Percentiles rank a stretch among this genome's conserved stretches.
Evolutionary conservation across 2,329 filamentous ascomycete genomes (phyloP).

Genomic region (Endoconidiophora laricicola): DNA sequence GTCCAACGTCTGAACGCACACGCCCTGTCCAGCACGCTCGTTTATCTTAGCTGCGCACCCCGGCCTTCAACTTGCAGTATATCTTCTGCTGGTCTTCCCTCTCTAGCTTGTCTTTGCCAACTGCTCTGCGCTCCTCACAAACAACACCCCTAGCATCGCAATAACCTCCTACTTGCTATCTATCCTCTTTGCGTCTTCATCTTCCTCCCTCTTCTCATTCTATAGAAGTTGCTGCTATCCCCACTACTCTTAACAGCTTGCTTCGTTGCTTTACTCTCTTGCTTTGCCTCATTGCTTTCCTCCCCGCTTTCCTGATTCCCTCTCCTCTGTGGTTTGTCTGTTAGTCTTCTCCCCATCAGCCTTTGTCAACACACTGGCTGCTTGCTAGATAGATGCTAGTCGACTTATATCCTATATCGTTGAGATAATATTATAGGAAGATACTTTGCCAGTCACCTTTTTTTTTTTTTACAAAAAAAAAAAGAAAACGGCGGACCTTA

Average conservation of each 20-base stretch:
- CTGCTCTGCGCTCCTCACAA: neutral
- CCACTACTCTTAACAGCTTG: constrained; percentile 12
- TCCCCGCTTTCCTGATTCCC: neutral
- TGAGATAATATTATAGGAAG: no score
- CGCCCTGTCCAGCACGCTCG: neutral
- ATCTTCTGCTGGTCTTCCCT: neutral
- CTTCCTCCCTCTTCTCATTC: neutral
- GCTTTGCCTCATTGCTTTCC: constrained; percentile 13
- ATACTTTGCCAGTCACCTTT: no score
- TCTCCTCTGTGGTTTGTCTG: neutral
- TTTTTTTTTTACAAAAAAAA: no score
- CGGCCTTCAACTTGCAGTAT: neutral
- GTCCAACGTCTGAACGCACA: neutral
- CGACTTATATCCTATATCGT: no score
- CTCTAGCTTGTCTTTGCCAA: neutral
- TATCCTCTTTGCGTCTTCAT: neutral
- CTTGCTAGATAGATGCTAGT: no score
- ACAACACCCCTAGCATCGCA: neutral
- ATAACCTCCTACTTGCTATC: neutral
- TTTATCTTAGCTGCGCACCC: neutral
- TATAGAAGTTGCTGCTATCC: constrained; percentile 10
- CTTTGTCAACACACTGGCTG: neutral
- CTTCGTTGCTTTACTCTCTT: constrained; percentile 12
- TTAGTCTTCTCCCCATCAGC: neutral
- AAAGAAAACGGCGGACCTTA: no score